phyloP scores from a whole-genome alignment of 306 rosid genomes.

The Cucurbita moschata region DNA sequence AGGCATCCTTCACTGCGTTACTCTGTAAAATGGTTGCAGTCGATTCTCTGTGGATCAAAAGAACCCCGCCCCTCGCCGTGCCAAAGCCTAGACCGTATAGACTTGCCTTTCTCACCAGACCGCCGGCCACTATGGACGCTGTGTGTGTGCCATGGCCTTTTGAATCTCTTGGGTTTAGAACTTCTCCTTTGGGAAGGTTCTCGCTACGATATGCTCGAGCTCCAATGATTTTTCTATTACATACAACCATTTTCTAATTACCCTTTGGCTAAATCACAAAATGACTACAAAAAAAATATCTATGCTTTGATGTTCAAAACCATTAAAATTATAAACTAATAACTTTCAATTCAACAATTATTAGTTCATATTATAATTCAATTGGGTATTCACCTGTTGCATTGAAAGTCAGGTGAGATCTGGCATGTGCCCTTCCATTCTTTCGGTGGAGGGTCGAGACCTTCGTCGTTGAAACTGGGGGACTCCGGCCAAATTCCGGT shows the following conservation, averaged over 20 bases:
- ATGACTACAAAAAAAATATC: no score
- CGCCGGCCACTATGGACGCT: slow-evolving; percentile 21
- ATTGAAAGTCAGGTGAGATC: slow-evolving; percentile 18
- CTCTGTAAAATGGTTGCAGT: no score
- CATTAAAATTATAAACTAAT: no score
- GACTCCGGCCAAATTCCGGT: slow-evolving; percentile 38
- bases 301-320: no score
- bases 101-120: slow-evolving; percentile 11
- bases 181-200: background rate
- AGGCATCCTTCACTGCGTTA: no score
- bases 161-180: slow-evolving; percentile 25
- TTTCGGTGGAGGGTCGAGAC: slow-evolving; percentile 27
- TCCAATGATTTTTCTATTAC: slow-evolving; percentile 29
- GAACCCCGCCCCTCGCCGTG: slow-evolving; percentile 21
- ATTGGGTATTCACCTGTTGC: slow-evolving; percentile 22
- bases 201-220: slow-evolving; percentile 14
- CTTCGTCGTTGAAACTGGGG: slow-evolving; percentile 25
- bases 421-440: slow-evolving; percentile 44
- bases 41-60: no score
- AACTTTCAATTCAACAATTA: no score
- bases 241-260: background rate
- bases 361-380: no score
- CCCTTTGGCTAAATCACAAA: no score
- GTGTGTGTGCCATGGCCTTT: no score
- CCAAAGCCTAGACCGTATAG: slow-evolving; percentile 16